Evolutionary conservation across 768 basidiomycete genomes (phyloP).

Genomic region (Boletus pseudopeckii): DNA sequence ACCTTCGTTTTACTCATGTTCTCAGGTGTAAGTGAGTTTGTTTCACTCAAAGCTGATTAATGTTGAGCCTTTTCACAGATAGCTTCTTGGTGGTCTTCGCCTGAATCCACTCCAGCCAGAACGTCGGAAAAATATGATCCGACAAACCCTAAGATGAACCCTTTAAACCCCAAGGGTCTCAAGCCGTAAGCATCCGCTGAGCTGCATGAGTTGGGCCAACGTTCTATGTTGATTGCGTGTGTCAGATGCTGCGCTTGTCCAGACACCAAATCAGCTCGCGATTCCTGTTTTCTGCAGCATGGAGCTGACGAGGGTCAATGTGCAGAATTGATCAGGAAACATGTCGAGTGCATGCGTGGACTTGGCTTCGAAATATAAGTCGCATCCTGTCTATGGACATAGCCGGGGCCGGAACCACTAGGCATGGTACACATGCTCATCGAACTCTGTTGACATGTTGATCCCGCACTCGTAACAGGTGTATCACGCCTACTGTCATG

Average conservation of each 20-base stretch:
- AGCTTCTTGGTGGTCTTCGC: constrained; percentile 54
- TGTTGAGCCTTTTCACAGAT: constrained; percentile 33
- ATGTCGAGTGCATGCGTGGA: constrained; percentile 86
- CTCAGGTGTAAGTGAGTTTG: constrained; percentile 33
- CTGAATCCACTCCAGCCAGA: constrained; percentile 24
- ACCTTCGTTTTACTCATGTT: constrained; percentile 35
- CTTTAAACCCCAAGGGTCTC: constrained; percentile 88
- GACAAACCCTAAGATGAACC: constrained; percentile 78
- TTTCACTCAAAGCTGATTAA: neutral
- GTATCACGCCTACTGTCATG: neutral
- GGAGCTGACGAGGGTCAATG: constrained; percentile 75
- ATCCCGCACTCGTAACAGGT: neutral
- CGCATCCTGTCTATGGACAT: neutral
- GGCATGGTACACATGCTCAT: neutral
- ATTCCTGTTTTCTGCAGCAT: constrained; percentile 86
- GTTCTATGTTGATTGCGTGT: neutral
- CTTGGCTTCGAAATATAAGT: constrained; percentile 81
- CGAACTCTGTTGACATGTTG: neutral
- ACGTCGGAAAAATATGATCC: constrained; percentile 56
- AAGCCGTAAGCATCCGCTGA: constrained; percentile 70
- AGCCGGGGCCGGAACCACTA: neutral
- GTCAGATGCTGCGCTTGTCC: constrained; percentile 94
- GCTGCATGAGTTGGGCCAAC: neutral
- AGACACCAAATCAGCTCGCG: constrained; percentile 85
- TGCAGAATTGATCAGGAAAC: constrained; percentile 70